Evolutionary conservation across 352 stramenopile species (phyloP), one percentile per base, ranked within the genome.

Genomic region (Phytophthora lateralis): DNA sequence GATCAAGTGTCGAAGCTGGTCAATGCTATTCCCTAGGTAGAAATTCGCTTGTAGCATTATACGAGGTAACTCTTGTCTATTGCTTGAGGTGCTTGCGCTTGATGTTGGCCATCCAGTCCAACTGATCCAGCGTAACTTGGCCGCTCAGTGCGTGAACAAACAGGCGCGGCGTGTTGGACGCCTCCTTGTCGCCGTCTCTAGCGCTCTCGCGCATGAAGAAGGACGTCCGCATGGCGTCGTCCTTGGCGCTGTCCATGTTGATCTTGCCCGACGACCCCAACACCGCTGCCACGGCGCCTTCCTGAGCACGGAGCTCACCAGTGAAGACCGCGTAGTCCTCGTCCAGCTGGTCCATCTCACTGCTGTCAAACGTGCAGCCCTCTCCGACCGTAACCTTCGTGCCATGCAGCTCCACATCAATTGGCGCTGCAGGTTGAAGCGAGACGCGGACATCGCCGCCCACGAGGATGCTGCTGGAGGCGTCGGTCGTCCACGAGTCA

Each of bases 41-140:
- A 38, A 38, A 10, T 38, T 15, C 4, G 4, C 32, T 7, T 39
- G 47, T 17, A 14, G 2, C 44, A 14, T 32, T 43, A 26, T 45
- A 4, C 39, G 21, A 35, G 24, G 9, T 15, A 4, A 15, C 24
- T 37, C 24, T 42, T 47, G 11, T 64, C 49, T 71, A 78, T 66
- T 58, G 48, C 42, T 75, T 72, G 27, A 88, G 60, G 61, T 90
- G 75, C 52, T 90, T 89, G 54, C 78, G 78, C 58, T 90, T 90
- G 60, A 93, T 71, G 56, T 93, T 90, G 34, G 78, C 79, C 80
- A 91, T 93, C 84, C 82, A 93, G 60, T 85, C 80, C 10, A 91
- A 66, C 55, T 93, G 84, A 37, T 82, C 71, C 27, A 83, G 60
- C 24, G 46, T 64, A 17, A 89, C 77, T 7, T 66, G 50, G 29